These are phyloP conservation scores for Globisporangium cederbergense DNA, from an alignment of 352 stramenopile genomes.

Conservation along the genomic window DNA sequence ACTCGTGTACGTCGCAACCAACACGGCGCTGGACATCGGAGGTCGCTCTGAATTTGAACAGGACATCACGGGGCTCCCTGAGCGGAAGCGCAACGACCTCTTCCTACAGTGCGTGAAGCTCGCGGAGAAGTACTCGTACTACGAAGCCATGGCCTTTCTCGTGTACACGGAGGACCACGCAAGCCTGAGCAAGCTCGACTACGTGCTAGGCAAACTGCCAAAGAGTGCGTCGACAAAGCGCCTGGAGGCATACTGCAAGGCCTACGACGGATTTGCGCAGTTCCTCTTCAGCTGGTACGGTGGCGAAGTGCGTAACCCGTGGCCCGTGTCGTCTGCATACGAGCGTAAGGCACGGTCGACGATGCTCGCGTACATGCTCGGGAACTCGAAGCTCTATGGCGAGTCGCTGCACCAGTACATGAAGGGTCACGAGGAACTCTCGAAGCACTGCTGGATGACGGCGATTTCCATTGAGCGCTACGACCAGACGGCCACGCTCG, in stretches of 20 bases:
- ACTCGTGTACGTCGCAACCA: slow-evolving; percentile 67
- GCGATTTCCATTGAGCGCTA: slow-evolving; percentile 63
- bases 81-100: slow-evolving; percentile 47
- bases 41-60: slow-evolving; percentile 25
- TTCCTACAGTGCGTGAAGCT: slow-evolving; percentile 57
- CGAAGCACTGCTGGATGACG: slow-evolving; percentile 64
- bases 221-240: slow-evolving; percentile 56
- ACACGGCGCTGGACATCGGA: slow-evolving; percentile 11
- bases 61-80: slow-evolving; percentile 5
- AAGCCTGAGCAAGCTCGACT: slow-evolving; percentile 65
- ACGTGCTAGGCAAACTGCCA: slow-evolving; percentile 50
- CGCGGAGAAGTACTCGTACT: slow-evolving; percentile 73
- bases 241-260: slow-evolving; percentile 62
- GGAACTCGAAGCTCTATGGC: slow-evolving; percentile 59
- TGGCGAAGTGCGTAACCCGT: slow-evolving; percentile 68
- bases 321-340: slow-evolving; percentile 28
- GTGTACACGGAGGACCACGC: slow-evolving; percentile 55
- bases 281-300: slow-evolving; percentile 82
- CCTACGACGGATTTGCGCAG: slow-evolving; percentile 46
- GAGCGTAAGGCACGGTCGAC: slow-evolving; percentile 19
- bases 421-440: slow-evolving; percentile 48
- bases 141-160: slow-evolving; percentile 81
- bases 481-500: slow-evolving; percentile 47
- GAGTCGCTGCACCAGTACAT: slow-evolving; percentile 62
- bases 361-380: slow-evolving; percentile 66